phyloP scores from a whole-genome alignment of 495 filamentous ascomycete species.

The Penicillium dipodomyicola region DNA sequence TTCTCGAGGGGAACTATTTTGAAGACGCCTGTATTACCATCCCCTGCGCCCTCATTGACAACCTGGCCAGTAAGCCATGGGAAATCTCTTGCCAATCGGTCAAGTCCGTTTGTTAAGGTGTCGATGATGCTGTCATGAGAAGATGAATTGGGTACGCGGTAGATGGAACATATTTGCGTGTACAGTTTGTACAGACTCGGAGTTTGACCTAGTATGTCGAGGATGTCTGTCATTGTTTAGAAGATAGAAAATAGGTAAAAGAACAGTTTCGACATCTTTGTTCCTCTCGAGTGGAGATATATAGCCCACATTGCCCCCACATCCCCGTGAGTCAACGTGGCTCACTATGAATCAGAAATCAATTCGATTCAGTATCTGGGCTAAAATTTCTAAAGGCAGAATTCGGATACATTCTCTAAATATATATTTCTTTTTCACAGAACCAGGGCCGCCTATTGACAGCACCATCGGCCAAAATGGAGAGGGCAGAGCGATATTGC shows the following conservation, averaged over 20 bases:
- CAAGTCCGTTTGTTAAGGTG: slow-evolving; percentile 37
- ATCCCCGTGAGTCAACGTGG: not conserved
- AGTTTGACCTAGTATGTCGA: slow-evolving; percentile 21
- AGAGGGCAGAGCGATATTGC: no score
- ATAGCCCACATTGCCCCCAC: not conserved
- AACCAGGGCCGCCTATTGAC: no score
- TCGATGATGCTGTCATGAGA: slow-evolving; percentile 27
- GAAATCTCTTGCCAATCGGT: slow-evolving; percentile 37
- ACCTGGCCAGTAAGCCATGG: slow-evolving; percentile 57
- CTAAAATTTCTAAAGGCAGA: no score
- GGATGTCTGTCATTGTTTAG: not conserved
- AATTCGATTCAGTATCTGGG: no score
- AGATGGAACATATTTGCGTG: slow-evolving; percentile 47
- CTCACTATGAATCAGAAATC: not conserved
- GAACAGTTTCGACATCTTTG: not conserved
- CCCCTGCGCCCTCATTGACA: slow-evolving; percentile 38
- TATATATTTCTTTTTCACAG: no score
- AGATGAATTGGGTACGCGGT: slow-evolving; percentile 26
- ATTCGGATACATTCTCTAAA: no score
- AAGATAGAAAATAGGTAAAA: no score
- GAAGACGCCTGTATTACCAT: slow-evolving; percentile 39
- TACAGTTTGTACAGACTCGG: slow-evolving; percentile 31
- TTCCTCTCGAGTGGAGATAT: not conserved
- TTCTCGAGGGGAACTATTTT: slow-evolving; percentile 37
- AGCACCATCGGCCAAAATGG: no score